Percentiles rank a stretch among this genome's conserved stretches.
Evolutionary conservation across 2,329 filamentous ascomycete genomes (phyloP).

Genomic region (Zarea fungicola): DNA sequence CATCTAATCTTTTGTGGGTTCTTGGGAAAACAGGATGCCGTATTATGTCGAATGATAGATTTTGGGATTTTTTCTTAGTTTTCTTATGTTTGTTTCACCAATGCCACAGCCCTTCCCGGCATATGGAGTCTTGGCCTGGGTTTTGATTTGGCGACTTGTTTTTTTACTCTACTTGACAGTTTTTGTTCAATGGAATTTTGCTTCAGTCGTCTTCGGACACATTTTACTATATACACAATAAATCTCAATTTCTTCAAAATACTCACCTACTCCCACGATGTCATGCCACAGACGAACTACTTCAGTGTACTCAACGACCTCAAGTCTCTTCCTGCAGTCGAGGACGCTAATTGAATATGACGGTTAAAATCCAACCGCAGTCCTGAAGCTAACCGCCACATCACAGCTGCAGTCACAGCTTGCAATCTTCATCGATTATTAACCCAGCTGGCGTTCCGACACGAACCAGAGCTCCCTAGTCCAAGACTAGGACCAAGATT

Average conservation of each 20-base stretch:
- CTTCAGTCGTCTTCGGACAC: neutral
- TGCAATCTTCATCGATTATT: too few relatives aligned
- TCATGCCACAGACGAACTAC: too few relatives aligned
- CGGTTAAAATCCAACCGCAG: too few relatives aligned
- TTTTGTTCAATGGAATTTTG: neutral
- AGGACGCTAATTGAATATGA: too few relatives aligned
- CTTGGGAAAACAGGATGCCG: neutral
- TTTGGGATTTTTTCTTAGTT: conserved; percentile 7
- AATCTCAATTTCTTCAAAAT: neutral
- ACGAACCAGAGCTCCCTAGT: too few relatives aligned
- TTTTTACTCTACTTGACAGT: neutral
- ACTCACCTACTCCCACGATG: neutral
- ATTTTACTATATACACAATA: neutral
- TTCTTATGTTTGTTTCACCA: neutral
- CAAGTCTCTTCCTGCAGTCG: too few relatives aligned
- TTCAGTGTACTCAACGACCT: too few relatives aligned
- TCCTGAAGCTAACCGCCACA: too few relatives aligned
- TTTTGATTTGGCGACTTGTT: neutral
- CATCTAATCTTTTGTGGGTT: neutral
- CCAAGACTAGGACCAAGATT: too few relatives aligned
- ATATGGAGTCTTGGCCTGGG: neutral
- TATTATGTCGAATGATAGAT: neutral
- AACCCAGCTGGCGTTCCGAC: too few relatives aligned
- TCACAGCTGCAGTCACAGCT: too few relatives aligned
- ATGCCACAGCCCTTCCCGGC: neutral